These are phyloP conservation scores for Petasospora rhodanensis DNA, from an alignment of 1,139 yeast genomes.

Conservation along the genomic window DNA sequence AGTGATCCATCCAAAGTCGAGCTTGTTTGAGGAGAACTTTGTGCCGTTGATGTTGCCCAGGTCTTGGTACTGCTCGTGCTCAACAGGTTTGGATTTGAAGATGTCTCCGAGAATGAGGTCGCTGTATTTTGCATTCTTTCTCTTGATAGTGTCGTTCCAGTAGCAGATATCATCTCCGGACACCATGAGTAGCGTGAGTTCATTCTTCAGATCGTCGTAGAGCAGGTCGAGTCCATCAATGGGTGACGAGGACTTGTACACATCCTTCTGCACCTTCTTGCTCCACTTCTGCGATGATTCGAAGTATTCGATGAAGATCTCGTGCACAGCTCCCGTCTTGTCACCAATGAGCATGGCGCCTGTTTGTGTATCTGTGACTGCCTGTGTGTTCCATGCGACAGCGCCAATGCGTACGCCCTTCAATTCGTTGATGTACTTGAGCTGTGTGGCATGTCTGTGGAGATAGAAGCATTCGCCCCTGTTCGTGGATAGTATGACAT, in stretches of 20 bases:
- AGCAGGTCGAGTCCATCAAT: slow-evolving; percentile 33
- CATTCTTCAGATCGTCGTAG: slow-evolving; percentile 18
- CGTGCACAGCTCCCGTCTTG: slow-evolving; percentile 40
- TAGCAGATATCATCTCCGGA: slow-evolving; percentile 37
- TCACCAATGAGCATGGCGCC: slow-evolving; percentile 50
- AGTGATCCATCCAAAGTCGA: slow-evolving; percentile 42
- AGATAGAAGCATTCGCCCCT: slow-evolving; percentile 43
- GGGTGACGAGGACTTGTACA: slow-evolving; percentile 36
- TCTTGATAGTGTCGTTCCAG: slow-evolving; percentile 30
- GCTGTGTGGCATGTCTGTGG: slow-evolving; percentile 33
- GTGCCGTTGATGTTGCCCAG: slow-evolving; percentile 29
- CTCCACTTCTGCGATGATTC: slow-evolving; percentile 35
- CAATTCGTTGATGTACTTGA: slow-evolving; percentile 37
- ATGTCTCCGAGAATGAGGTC: slow-evolving; percentile 17
- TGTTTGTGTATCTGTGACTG: slow-evolving; percentile 33
- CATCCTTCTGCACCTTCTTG: slow-evolving; percentile 37
- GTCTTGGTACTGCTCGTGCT: slow-evolving; percentile 33
- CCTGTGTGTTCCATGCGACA: slow-evolving; percentile 40
- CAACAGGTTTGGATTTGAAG: slow-evolving; percentile 27
- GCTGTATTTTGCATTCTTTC: slow-evolving; percentile 16
- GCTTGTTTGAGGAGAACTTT: slow-evolving; percentile 28
- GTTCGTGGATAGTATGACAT: slow-evolving; percentile 42
- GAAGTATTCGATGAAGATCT: slow-evolving; percentile 38
- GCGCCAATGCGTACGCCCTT: slow-evolving; percentile 37
- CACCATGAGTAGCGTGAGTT: slow-evolving; percentile 30